phyloP scores from a whole-genome alignment of 768 basidiomycete species.

The Boletus tomentosulus region DNA sequence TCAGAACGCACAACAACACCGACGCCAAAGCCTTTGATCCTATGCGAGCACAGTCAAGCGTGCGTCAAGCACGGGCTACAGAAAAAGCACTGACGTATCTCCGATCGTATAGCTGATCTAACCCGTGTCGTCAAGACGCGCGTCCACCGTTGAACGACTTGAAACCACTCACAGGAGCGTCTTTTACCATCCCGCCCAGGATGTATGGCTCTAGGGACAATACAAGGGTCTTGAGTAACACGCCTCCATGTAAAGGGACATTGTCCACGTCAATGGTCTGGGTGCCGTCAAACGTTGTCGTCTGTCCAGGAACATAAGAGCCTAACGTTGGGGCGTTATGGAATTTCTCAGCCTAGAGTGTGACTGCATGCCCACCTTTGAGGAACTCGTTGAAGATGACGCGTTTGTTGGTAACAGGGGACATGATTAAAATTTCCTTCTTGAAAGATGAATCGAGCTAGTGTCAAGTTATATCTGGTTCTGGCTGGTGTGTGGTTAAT shows the following conservation, averaged over 20 bases:
- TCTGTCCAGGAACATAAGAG: conserved; percentile 34
- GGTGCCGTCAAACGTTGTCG: conserved; percentile 41
- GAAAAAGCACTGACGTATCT: conserved; percentile 1
- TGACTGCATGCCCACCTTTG: neutral
- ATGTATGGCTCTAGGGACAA: conserved; percentile 46
- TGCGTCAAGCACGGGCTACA: neutral
- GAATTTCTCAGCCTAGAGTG: neutral
- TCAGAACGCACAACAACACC: conserved; percentile 24
- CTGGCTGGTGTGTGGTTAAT: neutral
- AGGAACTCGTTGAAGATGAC: conserved; percentile 1
- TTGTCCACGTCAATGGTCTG: conserved; percentile 48
- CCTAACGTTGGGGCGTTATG: neutral
- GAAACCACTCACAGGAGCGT: neutral
- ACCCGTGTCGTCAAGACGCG: neutral
- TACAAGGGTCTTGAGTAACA: conserved; percentile 48
- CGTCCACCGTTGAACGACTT: neutral
- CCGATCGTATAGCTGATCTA: neutral
- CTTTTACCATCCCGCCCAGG: conserved; percentile 35
- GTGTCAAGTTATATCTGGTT: neutral
- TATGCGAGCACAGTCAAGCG: neutral
- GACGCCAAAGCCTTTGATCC: conserved; percentile 35
- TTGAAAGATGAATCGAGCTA: too few species aligned
- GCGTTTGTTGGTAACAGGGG: neutral
- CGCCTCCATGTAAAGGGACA: conserved; percentile 40
- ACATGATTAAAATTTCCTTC: neutral